Percentiles rank a stretch among this genome's conserved stretches.
phyloP scores from a whole-genome alignment of 371 early-diverging fungal genomes.

The Saksenaea oblongispora region DNA sequence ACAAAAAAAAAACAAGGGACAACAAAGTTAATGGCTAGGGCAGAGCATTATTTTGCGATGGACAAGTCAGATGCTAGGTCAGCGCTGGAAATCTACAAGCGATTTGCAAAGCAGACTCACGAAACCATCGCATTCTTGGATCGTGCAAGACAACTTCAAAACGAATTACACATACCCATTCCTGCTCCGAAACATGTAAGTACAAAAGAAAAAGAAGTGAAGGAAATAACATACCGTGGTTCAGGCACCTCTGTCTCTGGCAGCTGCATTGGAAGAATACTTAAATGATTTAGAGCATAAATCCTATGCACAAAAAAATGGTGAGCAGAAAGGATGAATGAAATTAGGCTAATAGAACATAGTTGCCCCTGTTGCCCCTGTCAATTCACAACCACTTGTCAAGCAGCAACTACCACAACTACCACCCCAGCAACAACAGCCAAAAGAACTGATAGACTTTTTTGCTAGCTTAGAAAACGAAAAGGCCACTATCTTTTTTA shows the following conservation, averaged over 20 bases:
- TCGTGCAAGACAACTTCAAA: slow-evolving; percentile 70
- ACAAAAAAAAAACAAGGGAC: neutral
- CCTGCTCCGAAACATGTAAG: slow-evolving; percentile 83
- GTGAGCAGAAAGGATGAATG: neutral
- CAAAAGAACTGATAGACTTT: slow-evolving; percentile 72
- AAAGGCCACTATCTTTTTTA: slow-evolving; percentile 43
- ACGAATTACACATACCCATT: slow-evolving; percentile 74
- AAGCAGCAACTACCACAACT: slow-evolving; percentile 4
- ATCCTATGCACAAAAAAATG: slow-evolving; percentile 35
- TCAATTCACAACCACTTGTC: neutral
- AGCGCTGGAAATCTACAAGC: slow-evolving; percentile 84
- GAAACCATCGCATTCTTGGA: slow-evolving; percentile 78
- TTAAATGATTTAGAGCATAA: slow-evolving; percentile 74
- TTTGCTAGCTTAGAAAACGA: slow-evolving; percentile 78
- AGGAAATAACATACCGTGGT: neutral
- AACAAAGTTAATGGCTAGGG: neutral
- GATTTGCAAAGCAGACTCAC: slow-evolving; percentile 81
- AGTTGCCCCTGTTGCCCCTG: neutral
- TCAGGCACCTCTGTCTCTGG: slow-evolving; percentile 84
- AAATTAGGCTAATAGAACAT: neutral
- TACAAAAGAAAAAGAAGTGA: neutral
- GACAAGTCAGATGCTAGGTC: slow-evolving; percentile 69
- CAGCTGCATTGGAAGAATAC: slow-evolving; percentile 84
- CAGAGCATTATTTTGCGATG: slow-evolving; percentile 87
- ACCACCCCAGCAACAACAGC: slow-evolving; percentile 21